Evolutionary conservation across 495 filamentous ascomycete species (phyloP).

Genomic region (Trichocladium uniseriatum): DNA sequence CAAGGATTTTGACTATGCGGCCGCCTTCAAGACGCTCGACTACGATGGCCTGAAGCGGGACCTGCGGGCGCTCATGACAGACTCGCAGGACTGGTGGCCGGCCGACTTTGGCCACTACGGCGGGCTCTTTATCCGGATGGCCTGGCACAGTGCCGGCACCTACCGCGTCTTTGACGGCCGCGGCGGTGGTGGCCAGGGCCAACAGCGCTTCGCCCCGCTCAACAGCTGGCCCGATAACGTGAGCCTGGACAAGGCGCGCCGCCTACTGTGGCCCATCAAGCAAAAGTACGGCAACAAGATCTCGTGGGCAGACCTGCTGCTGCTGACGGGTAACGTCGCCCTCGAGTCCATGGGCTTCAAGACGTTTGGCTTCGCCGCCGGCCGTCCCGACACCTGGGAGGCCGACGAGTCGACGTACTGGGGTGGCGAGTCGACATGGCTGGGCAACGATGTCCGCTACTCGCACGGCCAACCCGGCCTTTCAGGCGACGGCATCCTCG

Average conservation of each 20-base stretch:
- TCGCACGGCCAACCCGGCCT: constrained; percentile 38
- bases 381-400: constrained; percentile 59
- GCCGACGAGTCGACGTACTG: constrained; percentile 66
- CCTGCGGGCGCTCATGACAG: constrained; percentile 55
- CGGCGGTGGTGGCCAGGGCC: constrained; percentile 59
- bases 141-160: constrained; percentile 67
- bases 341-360: constrained; percentile 67
- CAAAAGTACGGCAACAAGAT: constrained; percentile 75
- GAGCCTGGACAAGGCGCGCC: constrained; percentile 66
- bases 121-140: constrained; percentile 67
- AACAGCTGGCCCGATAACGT: constrained; percentile 77
- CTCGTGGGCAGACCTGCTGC: constrained; percentile 62
- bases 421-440: constrained; percentile 62
- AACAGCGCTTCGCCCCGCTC: constrained; percentile 66
- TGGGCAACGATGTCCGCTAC: constrained; percentile 62
- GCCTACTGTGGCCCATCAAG: constrained; percentile 70
- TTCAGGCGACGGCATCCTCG: constrained; percentile 35
- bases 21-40: constrained; percentile 61
- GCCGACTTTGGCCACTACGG: constrained; percentile 72
- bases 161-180: constrained; percentile 65
- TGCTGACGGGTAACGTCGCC: constrained; percentile 63
- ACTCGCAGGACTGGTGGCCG: constrained; percentile 69
- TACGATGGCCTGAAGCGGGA: constrained; percentile 65
- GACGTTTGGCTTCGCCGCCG: constrained; percentile 63
- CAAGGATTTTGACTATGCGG: constrained; percentile 57